Evolutionary conservation across 2,329 filamentous ascomycete genomes (phyloP), one percentile per base, ranked within the genome.

Genomic region (Dothistroma pini): DNA sequence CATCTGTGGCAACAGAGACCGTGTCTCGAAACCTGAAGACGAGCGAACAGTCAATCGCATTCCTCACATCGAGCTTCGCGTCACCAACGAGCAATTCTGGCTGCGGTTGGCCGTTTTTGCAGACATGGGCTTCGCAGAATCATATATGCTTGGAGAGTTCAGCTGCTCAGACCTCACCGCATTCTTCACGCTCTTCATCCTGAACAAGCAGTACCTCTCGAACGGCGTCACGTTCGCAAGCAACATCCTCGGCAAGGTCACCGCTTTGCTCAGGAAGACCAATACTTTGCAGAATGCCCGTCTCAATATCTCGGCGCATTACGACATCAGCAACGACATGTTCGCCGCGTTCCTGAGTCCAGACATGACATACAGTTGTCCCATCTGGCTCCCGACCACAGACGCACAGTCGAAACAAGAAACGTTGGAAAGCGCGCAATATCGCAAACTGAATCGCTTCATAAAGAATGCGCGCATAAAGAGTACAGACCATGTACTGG

Each of bases 331-430:
- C 65, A 91, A 91, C 69, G 85, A 86, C 60, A 89, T 90, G 86
- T 90, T 91, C 68, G 85, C 86, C 6, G 86, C 87, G 0, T 90
- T 90, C 66, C 78, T 90, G 31, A 89, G 86, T 0, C 80, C 83
- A n/a, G 88, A 90, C 69, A 90, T 91, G 88, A 90, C 87, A 4
- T 90, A 90, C 68, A 89, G 86, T 0, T 89, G 87, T 70, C 84
- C 88, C 2, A 85, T 89, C 54, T 89, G 87, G 87, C 76, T 80
- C 50, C 77, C 75, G 0, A 75, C 72, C 38, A 76, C 76, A 11
- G 76, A 79, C 52, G 69, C 76, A 3, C 65, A 75, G 44, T 72
- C 72, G n/a, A 66, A 72, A 5, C 76, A 79, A 57, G 87, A 90
- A 70, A 79, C 80, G 0, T 76, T 90, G 0, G 84, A 89, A 70